Evolutionary conservation across 1,139 yeast species (phyloP).

Genomic region (Suhomyces kunorum): DNA sequence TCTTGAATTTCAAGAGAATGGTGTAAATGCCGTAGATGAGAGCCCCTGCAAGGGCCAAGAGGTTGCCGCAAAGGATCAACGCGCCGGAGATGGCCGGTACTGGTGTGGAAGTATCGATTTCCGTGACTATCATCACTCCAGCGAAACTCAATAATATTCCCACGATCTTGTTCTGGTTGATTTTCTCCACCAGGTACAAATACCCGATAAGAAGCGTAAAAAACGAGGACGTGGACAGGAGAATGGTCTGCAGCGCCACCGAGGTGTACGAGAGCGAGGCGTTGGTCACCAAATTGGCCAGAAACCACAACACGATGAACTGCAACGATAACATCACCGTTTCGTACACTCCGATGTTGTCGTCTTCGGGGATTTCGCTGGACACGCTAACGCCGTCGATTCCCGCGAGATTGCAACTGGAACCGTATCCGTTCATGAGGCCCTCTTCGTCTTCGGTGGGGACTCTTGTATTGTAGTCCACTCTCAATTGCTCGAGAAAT

Average conservation of each 20-base stretch:
- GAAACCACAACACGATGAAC: constrained; percentile 85
- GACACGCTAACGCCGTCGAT: constrained; percentile 10
- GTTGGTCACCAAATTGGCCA: constrained; percentile 85
- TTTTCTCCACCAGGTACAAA: constrained; percentile 65
- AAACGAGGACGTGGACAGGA: constrained; percentile 89
- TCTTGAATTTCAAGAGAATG: constrained; percentile 72
- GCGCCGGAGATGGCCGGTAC: constrained; percentile 32
- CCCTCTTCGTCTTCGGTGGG: constrained; percentile 12
- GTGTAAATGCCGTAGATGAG: constrained; percentile 89
- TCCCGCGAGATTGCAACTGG: constrained; percentile 23
- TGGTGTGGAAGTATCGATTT: constrained; percentile 49
- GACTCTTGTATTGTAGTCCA: constrained; percentile 22
- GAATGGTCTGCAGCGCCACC: constrained; percentile 89
- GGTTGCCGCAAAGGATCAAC: constrained; percentile 67
- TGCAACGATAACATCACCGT: constrained; percentile 70
- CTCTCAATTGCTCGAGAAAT: constrained; percentile 25
- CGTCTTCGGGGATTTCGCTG: constrained; percentile 11
- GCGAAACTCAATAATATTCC: constrained; percentile 72
- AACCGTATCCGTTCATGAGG: constrained; percentile 22
- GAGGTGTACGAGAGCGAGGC: constrained; percentile 85
- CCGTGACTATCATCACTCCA: constrained; percentile 80
- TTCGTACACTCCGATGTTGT: constrained; percentile 36
- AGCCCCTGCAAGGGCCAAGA: constrained; percentile 81
- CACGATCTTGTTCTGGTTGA: constrained; percentile 62
- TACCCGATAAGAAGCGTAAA: constrained; percentile 88